A percentile compares a stretch with the other conserved stretches of the same genome.
These are phyloP conservation scores for Exophiala sideris DNA, from an alignment of 2,329 filamentous ascomycete species.

Conservation along the genomic window DNA sequence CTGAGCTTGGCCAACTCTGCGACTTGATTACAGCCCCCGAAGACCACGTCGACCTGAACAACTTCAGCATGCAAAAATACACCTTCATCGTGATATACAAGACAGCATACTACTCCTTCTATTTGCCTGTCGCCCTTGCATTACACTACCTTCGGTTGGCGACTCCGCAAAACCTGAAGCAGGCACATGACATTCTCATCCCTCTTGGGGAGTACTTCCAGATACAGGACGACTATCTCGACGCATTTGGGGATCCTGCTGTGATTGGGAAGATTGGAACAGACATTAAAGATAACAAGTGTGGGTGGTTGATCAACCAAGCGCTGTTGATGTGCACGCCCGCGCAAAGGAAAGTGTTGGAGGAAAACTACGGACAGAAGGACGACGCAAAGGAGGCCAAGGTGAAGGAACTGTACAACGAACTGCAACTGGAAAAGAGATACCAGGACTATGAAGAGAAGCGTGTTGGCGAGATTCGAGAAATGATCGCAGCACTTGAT, in stretches of 20 bases:
- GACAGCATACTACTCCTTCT: slow-evolving; percentile 99
- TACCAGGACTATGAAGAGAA: slow-evolving; percentile 91
- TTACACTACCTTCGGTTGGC: slow-evolving; percentile 82
- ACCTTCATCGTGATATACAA: slow-evolving; percentile 99
- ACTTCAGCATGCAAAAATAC: slow-evolving; percentile 95
- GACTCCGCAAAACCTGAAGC: slow-evolving; percentile 82
- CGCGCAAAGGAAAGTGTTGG: slow-evolving; percentile 82
- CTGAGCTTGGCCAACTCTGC: slow-evolving; percentile 90
- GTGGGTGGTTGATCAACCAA: slow-evolving; percentile 96
- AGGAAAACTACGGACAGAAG: slow-evolving; percentile 93
- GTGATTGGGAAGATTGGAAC: slow-evolving; percentile 98
- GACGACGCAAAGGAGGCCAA: slow-evolving; percentile 75
- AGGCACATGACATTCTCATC: slow-evolving; percentile 86
- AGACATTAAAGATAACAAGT: slow-evolving; percentile 99
- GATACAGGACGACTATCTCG: slow-evolving; percentile 96
- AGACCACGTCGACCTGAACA: slow-evolving; percentile 85
- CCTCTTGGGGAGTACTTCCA: slow-evolving; percentile 99
- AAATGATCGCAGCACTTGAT: slow-evolving; percentile 74
- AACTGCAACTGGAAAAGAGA: slow-evolving; percentile 75
- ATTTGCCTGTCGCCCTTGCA: slow-evolving; percentile 89
- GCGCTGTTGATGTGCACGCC: slow-evolving; percentile 75
- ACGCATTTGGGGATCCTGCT: slow-evolving; percentile 91
- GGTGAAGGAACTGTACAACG: slow-evolving; percentile 85
- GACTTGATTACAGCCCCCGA: slow-evolving; percentile 95
- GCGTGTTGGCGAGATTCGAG: slow-evolving; percentile 71